Base-by-base conservation (phyloP, 2,329 filamentous ascomycete species). In the Alternaria metachromatica region DNA sequence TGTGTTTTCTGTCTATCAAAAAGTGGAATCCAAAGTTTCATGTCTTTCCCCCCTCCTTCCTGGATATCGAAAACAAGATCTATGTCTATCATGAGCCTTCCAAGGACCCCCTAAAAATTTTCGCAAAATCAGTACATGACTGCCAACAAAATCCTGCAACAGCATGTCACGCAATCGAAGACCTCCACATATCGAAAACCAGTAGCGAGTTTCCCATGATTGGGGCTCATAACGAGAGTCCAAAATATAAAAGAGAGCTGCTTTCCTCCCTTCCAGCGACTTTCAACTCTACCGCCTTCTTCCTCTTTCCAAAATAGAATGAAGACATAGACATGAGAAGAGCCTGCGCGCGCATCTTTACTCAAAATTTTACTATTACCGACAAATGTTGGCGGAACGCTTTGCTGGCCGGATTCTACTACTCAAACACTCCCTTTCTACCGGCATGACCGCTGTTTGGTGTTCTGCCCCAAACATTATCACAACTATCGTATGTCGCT, bases 401-500 rank as follows among this genome's bases (percentile, higher is more conserved):
- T 41, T 41, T 37, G 33, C 33, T 37, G 33, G 37, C 37, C n/a
- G 37, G 4, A 41, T 41, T 41, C n/a, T 18, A 18, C 37, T 41
- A 41, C 37, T 41, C n/a, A 41, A 41, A 41, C 8, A 6, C n/a
- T n/a, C n/a, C n/a, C n/a, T n/a, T n/a, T n/a, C n/a, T n/a, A n/a
- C n/a, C n/a, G n/a, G n/a, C n/a, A n/a, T 37, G 37, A 41, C 37
- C 37, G n/a, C 37, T 41, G 37, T 18, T 41, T 18, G n/a, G 37
- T 41, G n/a, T 41, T 41, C 37, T 41, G n/a, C 37, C 18, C 37
- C 5, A 41, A 41, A 1, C 2, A 11, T 18, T 3, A 41, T 41
- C 5, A 18, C 37, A 41, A 1, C 1, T 2, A 3, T 0, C 3
- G 37, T 18, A 11, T 41, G 37, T 1, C 37, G n/a, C 4, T 3